Conservation (phyloP, 2,329 filamentous ascomycete genomes). For the Fusarium mexicanum region DNA sequence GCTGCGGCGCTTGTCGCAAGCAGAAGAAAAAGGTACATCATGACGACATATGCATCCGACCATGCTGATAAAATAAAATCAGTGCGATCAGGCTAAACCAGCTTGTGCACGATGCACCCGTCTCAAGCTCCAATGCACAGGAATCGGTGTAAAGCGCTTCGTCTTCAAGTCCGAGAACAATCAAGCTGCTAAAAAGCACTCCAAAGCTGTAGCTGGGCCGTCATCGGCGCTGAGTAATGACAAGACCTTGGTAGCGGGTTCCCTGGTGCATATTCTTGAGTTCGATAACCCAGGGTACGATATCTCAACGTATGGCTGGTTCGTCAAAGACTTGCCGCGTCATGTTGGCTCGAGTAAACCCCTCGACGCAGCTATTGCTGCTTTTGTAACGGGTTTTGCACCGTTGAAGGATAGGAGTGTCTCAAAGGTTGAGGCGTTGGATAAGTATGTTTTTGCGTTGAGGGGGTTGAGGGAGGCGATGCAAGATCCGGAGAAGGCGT, state of each 20-base stretch:
- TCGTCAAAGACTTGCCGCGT: background rate
- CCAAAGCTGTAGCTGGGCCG: background rate
- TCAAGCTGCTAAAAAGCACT: background rate
- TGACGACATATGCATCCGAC: accelerated
- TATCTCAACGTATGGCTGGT: constrained; percentile 6
- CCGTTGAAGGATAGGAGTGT: background rate
- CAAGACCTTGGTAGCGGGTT: background rate
- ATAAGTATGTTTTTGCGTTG: constrained; percentile 4
- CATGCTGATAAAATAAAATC: background rate
- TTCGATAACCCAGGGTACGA: background rate
- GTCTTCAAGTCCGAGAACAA: background rate
- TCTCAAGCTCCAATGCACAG: background rate
- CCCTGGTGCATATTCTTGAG: constrained; percentile 4
- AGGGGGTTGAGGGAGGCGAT: background rate
- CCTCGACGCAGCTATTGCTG: constrained; percentile 3
- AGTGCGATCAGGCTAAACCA: constrained; percentile 28
- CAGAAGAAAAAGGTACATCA: constrained; percentile 16
- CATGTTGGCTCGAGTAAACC: background rate
- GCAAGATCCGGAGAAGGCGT: background rate
- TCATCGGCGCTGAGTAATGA: background rate
- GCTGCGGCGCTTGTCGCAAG: constrained; percentile 5
- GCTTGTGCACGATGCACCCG: constrained; percentile 3
- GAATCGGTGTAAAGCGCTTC: constrained; percentile 9
- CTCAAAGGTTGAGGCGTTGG: background rate
- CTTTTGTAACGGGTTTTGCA: background rate